Evolutionary conservation across 257 asterid genomes (phyloP).

Genomic region (Ballota nigra): DNA sequence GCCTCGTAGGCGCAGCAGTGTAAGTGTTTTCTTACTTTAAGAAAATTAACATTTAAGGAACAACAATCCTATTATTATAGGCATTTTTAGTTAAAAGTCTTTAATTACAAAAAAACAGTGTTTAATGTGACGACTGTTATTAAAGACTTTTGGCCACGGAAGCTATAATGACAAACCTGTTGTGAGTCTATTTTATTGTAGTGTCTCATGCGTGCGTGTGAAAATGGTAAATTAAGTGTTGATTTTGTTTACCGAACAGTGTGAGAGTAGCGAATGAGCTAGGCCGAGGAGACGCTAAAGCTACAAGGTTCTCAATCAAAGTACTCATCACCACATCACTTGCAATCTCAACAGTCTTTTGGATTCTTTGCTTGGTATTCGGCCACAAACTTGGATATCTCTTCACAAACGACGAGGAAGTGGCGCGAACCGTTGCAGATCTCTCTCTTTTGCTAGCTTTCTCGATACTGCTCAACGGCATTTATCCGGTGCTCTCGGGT

Average conservation of each 20-base stretch:
- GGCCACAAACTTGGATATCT: slow-evolving; percentile 44
- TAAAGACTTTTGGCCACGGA: too few species aligned
- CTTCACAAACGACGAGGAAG: slow-evolving; percentile 48
- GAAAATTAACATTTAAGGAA: too few species aligned
- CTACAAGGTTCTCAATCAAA: slow-evolving; percentile 55
- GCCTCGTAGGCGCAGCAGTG: slow-evolving; percentile 68
- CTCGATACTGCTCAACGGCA: slow-evolving; percentile 50
- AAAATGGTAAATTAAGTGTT: neutral
- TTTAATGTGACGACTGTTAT: too few species aligned
- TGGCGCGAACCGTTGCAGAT: slow-evolving; percentile 34
- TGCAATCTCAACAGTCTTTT: slow-evolving; percentile 38
- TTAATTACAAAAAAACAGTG: too few species aligned
- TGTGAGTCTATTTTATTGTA: too few species aligned
- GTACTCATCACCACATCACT: slow-evolving; percentile 42
- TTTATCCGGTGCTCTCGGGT: slow-evolving; percentile 62
- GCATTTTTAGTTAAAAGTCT: too few species aligned
- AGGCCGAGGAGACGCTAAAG: slow-evolving; percentile 60
- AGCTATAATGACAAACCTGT: too few species aligned
- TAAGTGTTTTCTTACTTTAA: neutral
- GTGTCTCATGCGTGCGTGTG: neutral
- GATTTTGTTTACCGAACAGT: neutral
- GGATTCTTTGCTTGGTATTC: slow-evolving; percentile 38
- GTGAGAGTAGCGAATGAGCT: slow-evolving; percentile 53
- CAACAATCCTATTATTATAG: too few species aligned
- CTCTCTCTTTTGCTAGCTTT: slow-evolving; percentile 51